phyloP scores from a whole-genome alignment of 441 rosid genomes.

The Pelargonium myrrhifolium region DNA sequence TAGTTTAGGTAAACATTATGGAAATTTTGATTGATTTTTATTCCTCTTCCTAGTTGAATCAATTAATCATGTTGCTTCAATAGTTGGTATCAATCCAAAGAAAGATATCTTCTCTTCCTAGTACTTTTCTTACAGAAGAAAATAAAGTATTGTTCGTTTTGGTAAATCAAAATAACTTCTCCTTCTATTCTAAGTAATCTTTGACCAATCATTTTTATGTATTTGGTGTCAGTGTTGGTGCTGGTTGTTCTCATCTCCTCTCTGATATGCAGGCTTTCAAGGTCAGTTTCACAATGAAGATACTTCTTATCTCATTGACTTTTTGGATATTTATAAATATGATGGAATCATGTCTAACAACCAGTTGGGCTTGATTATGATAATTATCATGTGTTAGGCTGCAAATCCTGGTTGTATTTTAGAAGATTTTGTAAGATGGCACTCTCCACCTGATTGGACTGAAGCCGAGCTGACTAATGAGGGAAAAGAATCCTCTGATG shows the following conservation, averaged over 20 bases:
- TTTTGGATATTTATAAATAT: conserved; percentile 3
- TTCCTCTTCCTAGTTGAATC: background rate
- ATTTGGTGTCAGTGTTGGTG: conserved; percentile 73
- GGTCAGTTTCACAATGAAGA: conserved; percentile 35
- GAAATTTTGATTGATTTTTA: too few relatives aligned
- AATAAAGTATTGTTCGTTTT: background rate
- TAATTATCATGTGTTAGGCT: conserved; percentile 41
- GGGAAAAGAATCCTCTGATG: conserved; percentile 36
- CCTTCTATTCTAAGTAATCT: background rate
- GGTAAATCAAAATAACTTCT: background rate
- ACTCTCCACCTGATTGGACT: conserved; percentile 98
- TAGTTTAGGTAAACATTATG: background rate
- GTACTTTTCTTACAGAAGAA: too few relatives aligned
- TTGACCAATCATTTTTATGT: conserved; percentile 19
- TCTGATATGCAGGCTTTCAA: conserved; percentile 99
- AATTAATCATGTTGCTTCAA: background rate
- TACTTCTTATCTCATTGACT: background rate
- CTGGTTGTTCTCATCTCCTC: conserved; percentile 96
- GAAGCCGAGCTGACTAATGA: conserved; percentile 46
- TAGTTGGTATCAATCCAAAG: too few relatives aligned
- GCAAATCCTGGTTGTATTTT: conserved; percentile 99
- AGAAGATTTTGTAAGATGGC: conserved; percentile 99
- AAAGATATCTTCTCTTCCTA: too few relatives aligned
- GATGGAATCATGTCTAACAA: background rate
- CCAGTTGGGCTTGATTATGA: conserved; percentile 10